Evolutionary conservation across 2,329 filamentous ascomycete species (phyloP).

Genomic region (Cladosporium sp.): DNA sequence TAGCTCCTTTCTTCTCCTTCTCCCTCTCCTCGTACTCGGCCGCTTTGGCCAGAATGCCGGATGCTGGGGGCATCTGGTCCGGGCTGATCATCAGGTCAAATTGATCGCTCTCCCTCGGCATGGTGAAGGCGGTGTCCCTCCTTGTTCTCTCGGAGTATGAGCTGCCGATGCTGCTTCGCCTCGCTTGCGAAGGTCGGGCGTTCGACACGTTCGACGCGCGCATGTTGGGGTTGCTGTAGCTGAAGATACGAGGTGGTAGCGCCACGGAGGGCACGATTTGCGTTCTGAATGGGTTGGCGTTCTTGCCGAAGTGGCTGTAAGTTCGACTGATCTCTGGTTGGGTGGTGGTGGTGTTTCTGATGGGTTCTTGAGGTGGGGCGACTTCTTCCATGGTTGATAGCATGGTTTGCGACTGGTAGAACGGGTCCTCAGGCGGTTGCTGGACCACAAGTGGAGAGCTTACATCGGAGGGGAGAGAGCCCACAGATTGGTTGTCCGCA

Average conservation of each 20-base stretch:
- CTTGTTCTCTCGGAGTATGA: background rate
- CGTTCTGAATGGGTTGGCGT: conserved; percentile 9
- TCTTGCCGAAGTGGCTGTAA: conserved; percentile 11
- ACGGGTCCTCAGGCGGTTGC: conserved; percentile 25
- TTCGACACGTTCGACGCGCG: too few species aligned
- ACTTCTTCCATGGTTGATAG: conserved; percentile 11
- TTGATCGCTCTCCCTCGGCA: conserved; percentile 6
- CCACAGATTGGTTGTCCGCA: conserved; percentile 20
- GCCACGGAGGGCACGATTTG: conserved; percentile 6
- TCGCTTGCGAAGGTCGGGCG: too few species aligned
- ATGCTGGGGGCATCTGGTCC: conserved; percentile 6
- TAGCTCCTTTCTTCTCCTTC: conserved; percentile 1
- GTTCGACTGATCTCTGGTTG: background rate
- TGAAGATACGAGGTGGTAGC: conserved; percentile 6
- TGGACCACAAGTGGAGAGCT: conserved; percentile 21
- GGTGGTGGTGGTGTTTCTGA: background rate
- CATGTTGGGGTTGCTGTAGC: background rate
- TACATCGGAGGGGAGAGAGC: conserved; percentile 19
- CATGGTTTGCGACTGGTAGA: conserved; percentile 1
- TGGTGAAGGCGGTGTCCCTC: background rate
- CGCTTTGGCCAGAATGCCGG: conserved; percentile 5
- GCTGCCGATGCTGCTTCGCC: conserved; percentile 1
- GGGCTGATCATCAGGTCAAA: conserved; percentile 12
- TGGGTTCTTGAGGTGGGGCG: background rate
- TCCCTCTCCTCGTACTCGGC: conserved; percentile 9